A percentile compares a stretch with the other conserved stretches of the same genome.
These are phyloP conservation scores for Exophiala phaeomuriformis DNA, from an alignment of 2,329 filamentous ascomycete genomes.

Conservation along the genomic window DNA sequence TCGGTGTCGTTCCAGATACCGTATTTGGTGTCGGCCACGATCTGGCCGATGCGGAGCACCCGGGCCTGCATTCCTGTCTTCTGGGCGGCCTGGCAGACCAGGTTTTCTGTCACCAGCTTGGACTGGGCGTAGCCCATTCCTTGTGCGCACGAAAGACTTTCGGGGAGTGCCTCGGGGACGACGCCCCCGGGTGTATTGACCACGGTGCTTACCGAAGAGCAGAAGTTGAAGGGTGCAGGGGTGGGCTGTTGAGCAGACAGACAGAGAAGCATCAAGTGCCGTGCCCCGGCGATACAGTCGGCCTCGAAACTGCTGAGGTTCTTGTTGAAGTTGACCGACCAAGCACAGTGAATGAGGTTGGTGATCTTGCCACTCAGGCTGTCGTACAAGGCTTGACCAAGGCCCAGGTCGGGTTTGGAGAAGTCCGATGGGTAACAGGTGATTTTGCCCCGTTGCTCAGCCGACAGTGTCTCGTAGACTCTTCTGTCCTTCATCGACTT, in stretches of 20 bases:
- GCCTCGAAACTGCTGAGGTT: slow-evolving; percentile 51
- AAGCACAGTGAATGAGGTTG: slow-evolving; percentile 55
- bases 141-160: slow-evolving; percentile 13
- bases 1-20: slow-evolving; percentile 49
- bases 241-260: slow-evolving; percentile 29
- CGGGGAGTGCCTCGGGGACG: slow-evolving; percentile 9
- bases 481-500: slow-evolving; percentile 36
- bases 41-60: slow-evolving; percentile 46
- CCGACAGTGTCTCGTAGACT: slow-evolving; percentile 8
- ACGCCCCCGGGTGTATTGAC: slow-evolving; percentile 8
- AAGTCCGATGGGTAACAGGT: slow-evolving; percentile 45
- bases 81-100: slow-evolving; percentile 32
- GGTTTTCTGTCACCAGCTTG: slow-evolving; percentile 52
- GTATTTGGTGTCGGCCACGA: slow-evolving; percentile 42
- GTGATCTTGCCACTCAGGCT: slow-evolving; percentile 40
- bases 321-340: slow-evolving; percentile 59
- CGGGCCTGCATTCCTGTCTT: slow-evolving; percentile 32
- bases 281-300: slow-evolving; percentile 29
- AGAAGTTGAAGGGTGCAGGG: slow-evolving; percentile 43
- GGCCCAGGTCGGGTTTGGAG: slow-evolving; percentile 42
- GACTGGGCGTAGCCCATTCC: slow-evolving; percentile 49
- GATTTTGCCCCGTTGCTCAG: slow-evolving; percentile 33
- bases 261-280: slow-evolving; percentile 33
- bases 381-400: slow-evolving; percentile 38
- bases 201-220: slow-evolving; percentile 44